A percentile compares a stretch with the other conserved stretches of the same genome.
Conservation (phyloP, 352 stramenopile species). For the Globisporangium paroecandrum region DNA sequence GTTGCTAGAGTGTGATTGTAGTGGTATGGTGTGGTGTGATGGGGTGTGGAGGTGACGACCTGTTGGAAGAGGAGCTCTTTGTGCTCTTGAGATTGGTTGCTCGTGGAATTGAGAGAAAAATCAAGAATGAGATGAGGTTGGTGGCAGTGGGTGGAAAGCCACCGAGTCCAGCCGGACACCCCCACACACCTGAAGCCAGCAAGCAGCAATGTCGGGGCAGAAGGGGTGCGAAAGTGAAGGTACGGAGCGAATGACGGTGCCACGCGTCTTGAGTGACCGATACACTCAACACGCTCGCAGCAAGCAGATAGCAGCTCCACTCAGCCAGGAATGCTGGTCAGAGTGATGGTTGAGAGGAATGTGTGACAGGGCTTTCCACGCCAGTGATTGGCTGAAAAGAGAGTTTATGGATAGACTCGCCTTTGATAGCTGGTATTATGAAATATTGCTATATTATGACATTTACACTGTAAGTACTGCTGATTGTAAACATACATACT, state of each 20-base stretch:
- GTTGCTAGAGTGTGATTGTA: not conserved
- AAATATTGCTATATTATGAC: not conserved
- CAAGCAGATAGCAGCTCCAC: not conserved
- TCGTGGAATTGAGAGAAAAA: not conserved
- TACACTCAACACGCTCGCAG: conserved; percentile 1
- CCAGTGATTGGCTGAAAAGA: conserved; percentile 1
- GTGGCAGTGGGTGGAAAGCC: not conserved
- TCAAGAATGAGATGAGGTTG: not conserved
- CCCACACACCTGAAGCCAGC: not conserved
- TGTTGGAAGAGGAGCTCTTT: not conserved
- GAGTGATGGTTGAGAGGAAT: not conserved
- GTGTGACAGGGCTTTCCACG: not conserved
- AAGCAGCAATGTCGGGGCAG: not conserved
- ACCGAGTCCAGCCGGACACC: not conserved
- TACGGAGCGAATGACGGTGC: conserved; percentile 1
- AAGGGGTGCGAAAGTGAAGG: conserved; percentile 1
- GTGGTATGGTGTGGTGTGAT: not conserved
- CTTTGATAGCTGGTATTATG: not conserved
- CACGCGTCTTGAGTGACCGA: not conserved
- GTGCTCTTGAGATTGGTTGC: not conserved
- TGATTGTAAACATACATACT: not conserved
- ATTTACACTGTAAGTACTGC: not conserved
- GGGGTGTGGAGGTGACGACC: not conserved
- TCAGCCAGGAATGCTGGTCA: not conserved
- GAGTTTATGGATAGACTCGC: not conserved